Conservation (phyloP, 2,329 filamentous ascomycete species). For the Botrytis paeoniae region DNA sequence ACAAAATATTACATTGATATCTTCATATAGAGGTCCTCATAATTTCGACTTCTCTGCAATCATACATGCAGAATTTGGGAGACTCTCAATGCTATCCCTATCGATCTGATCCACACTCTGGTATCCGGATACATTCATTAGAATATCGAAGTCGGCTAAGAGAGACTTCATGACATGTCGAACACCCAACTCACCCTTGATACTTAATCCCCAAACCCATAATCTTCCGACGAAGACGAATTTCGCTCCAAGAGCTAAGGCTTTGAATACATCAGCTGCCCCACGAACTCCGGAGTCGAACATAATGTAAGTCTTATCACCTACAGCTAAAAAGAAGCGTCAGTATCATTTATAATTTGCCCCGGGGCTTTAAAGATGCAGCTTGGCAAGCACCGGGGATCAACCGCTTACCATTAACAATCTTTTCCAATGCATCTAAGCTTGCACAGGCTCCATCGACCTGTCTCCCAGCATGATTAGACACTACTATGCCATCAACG, state of each 20-base stretch:
- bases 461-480: conserved; percentile 57
- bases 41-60: conserved; percentile 39
- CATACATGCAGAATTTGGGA: conserved; percentile 43
- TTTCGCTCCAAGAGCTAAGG: conserved; percentile 60
- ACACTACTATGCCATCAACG: conserved; percentile 59
- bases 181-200: conserved; percentile 59
- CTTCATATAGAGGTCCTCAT: background rate
- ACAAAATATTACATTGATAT: background rate
- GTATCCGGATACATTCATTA: conserved; percentile 58
- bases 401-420: conserved; percentile 45
- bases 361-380: background rate
- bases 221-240: conserved; percentile 61
- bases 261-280: conserved; percentile 66
- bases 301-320: conserved; percentile 58
- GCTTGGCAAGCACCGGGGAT: too few species aligned
- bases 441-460: conserved; percentile 59
- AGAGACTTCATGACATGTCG: conserved; percentile 60
- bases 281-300: conserved; percentile 62
- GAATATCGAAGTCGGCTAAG: conserved; percentile 59
- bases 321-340: conserved; percentile 41
- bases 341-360: background rate
- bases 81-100: conserved; percentile 41
- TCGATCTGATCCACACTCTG: conserved; percentile 52
- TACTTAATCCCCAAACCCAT: conserved; percentile 58
- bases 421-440: conserved; percentile 58